Evolutionary conservation across 2,329 filamentous ascomycete genomes (phyloP), one percentile per base, ranked within the genome.

Genomic region (Trichoderma atrobrunneum): DNA sequence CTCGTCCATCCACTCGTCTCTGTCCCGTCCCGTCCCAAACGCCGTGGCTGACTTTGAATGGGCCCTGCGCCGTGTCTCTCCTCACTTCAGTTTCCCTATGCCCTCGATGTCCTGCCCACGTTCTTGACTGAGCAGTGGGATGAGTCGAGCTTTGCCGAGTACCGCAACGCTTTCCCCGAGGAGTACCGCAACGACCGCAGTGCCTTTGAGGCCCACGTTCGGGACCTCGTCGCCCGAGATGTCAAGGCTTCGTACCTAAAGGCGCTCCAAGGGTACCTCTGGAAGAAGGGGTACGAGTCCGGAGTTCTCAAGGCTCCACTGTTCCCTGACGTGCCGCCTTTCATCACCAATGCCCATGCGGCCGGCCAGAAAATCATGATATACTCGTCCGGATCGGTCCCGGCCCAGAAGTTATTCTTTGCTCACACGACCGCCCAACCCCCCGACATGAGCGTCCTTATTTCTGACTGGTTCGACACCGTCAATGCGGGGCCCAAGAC

Each of bases 331-430:
- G 93, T 95, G 21, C 84, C 88, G n/a, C 86, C 88, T 10, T 87
- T 87, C 74, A 84, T 94, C 74, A 81, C 84, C 68, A 76, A 82
- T 57, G 94, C 92, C 89, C 85, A 87, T 70, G 79, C 81, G 18
- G 80, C 84, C 34, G 87, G 86, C 30, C 83, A 88, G 73, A 84
- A 84, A 73, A 86, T 95, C 74, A 88, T 92, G 76, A 95, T 96
- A 78, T 96, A 95, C 83, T 94, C 92, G 5, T 94, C 92, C 14
- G 93, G 93, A 36, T 94, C 92, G 26, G 91, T 95, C 7, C 87
- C 91, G 24, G 93, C 93, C 16, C 93, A 96, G 85, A 93, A 94
- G 82, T 84, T 95, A 73, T 87, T 95, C 74, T 95, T 95, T 81
- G 85, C 86, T 73, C 89, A 94, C 78, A 90, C 89, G 56, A 84